A percentile compares a stretch with the other conserved stretches of the same genome.
Evolutionary conservation across 305 asterid genomes (phyloP).

Genomic region (Ajuga reptans): DNA sequence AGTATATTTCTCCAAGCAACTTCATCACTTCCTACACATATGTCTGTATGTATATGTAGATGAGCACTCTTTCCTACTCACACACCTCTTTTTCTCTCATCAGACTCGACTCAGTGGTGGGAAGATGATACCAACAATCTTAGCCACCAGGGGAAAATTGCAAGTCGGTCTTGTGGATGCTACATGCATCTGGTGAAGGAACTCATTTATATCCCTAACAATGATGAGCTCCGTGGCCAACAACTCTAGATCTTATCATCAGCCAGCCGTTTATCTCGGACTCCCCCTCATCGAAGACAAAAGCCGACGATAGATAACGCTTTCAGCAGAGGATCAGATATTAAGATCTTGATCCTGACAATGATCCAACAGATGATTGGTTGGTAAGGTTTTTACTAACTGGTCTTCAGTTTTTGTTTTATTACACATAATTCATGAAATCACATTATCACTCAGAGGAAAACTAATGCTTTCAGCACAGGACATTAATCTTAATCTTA

Average conservation of each 20-base stretch:
- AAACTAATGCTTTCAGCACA: not conserved
- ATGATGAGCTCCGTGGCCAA: not conserved
- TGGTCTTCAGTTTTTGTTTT: no score
- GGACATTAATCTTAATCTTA: not conserved
- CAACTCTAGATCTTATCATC: not conserved
- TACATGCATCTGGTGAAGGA: not conserved
- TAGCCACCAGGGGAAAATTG: not conserved
- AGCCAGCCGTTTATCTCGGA: not conserved
- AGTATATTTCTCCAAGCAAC: no score
- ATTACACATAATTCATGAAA: no score
- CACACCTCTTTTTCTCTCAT: not conserved
- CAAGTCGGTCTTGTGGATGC: not conserved
- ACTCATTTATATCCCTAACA: not conserved
- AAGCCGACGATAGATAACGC: not conserved
- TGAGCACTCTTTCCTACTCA: no score
- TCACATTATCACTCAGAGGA: not conserved
- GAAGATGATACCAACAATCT: not conserved
- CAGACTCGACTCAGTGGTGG: not conserved
- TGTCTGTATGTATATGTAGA: not conserved
- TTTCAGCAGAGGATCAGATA: not conserved
- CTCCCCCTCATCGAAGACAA: no score
- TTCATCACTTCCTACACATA: not conserved
- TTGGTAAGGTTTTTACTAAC: no score
- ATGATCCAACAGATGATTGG: not conserved
- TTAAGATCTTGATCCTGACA: not conserved